Base-by-base conservation (phyloP, 2,329 filamentous ascomycete species). In the Pseudonectria foliicola region DNA sequence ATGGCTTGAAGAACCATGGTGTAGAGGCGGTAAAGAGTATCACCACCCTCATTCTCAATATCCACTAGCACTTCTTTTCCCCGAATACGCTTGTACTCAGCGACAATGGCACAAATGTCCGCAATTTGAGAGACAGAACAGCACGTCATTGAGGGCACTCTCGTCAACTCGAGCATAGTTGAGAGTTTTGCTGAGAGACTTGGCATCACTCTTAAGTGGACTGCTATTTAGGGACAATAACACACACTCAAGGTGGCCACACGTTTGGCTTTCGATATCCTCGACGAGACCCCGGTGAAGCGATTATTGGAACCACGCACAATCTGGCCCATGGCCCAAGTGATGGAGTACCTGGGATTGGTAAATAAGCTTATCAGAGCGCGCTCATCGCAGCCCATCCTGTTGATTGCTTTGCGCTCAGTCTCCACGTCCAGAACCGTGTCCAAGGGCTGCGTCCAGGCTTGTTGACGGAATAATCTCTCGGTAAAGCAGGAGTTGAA, bases 121-220 rank as follows among this genome's bases (percentile, higher is more conserved):
- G 59, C 56, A n/a, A 18, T 62, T 62, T 10, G 57, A 59, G 0
- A 59, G 59, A 14, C 54, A 54, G 1, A 62, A 39, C 1, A 62
- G 48, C 3, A 61, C 54, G 12, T 60, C 57, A 8, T 55, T 58
- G 6, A 62, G 40, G 4, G 57, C 53, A 14, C 55, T 52, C 28
- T 61, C 53, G 23, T 62, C 59, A 0, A 57, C 59, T 1, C 56
- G 57, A 0, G 48, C 44, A 0, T 57, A 35, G 2, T 54, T 43
- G 2, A 62, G 43, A 2, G 58, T 52, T 32, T 56, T 56, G 11
- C 52, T 44, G 0, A 62, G 43, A 2, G 47, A 42, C 4, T 40
- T 37, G 2, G 53, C 56, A n/a, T 62, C 59, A 3, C 59, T 54
- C 24, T 48, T 48, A 1, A 62, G 43, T 0, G 60, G 59, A 0